Evolutionary conservation across 164 flowering plant species (phyloP).

Genomic region (Brasenia schreberi): DNA sequence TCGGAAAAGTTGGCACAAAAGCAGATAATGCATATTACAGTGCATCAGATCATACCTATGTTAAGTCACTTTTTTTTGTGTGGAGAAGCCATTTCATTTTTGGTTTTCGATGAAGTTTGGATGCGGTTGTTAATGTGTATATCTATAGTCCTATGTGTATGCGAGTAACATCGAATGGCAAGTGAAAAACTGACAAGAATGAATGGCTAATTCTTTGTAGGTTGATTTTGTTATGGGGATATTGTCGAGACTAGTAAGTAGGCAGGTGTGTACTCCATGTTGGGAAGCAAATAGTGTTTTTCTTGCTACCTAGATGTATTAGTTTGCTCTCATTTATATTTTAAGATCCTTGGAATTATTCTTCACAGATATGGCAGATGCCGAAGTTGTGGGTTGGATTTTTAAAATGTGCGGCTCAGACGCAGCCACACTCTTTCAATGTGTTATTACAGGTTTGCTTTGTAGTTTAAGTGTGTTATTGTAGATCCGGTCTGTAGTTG

Average conservation of each 20-base stretch:
- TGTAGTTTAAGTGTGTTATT: not conserved
- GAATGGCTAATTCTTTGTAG: conserved; percentile 23
- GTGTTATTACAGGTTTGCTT: conserved; percentile 66
- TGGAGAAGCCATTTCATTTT: no score
- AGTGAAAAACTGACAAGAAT: not conserved
- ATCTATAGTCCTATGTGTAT: no score
- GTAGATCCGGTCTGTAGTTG: not conserved
- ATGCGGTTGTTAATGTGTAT: no score
- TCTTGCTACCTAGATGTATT: not conserved
- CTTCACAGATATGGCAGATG: conserved; percentile 84
- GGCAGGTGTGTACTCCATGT: conserved; percentile 45
- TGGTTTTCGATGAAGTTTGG: no score
- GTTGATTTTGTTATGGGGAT: conserved; percentile 97
- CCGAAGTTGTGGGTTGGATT: conserved; percentile 98
- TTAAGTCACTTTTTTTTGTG: no score
- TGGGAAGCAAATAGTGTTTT: not conserved
- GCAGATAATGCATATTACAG: no score
- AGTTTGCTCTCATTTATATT: not conserved
- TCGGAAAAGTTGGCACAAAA: no score
- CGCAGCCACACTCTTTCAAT: conserved; percentile 84
- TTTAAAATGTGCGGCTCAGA: conserved; percentile 89
- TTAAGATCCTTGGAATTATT: not conserved
- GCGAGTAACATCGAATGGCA: no score
- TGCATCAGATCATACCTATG: no score
- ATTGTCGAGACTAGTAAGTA: conserved; percentile 78